phyloP scores from a whole-genome alignment of 78 protist genomes.

The Dictyostelium citrinum region DNA sequence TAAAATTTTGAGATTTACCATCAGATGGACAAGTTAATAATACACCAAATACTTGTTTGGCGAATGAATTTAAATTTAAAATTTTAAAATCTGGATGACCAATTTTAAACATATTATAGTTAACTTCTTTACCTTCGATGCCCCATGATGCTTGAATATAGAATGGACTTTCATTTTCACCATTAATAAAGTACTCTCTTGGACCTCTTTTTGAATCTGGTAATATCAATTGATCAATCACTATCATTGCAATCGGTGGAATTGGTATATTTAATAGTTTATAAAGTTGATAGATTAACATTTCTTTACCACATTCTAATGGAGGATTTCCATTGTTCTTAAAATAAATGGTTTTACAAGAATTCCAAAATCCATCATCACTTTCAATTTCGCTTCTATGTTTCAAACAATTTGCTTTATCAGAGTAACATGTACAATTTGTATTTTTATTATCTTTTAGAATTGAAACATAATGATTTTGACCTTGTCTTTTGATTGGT shows the following conservation, averaged over 20 bases:
- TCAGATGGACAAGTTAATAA: not conserved
- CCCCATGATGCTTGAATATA: not conserved
- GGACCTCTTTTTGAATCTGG: not conserved
- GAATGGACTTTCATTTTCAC: not conserved
- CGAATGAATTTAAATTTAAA: not conserved
- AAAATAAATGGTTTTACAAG: not conserved
- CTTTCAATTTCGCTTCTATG: not conserved
- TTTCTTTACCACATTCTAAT: not conserved
- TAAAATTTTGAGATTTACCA: not conserved
- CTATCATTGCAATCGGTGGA: not conserved
- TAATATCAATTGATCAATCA: not conserved
- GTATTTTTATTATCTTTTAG: not conserved
- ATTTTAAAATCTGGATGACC: not conserved
- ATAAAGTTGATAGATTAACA: not conserved
- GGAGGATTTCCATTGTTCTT: not conserved
- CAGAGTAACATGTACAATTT: not conserved
- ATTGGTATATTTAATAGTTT: not conserved
- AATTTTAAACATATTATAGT: not conserved
- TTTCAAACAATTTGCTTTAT: not conserved
- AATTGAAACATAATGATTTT: not conserved
- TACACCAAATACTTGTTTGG: not conserved
- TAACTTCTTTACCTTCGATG: not conserved
- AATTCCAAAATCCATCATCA: not conserved
- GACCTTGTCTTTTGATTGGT: not conserved
- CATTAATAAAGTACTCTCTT: not conserved